A percentile compares a stretch with the other conserved stretches of the same genome.
These are phyloP conservation scores for Parathielavia appendiculata DNA, from an alignment of 495 filamentous ascomycete species.

Conservation along the genomic window DNA sequence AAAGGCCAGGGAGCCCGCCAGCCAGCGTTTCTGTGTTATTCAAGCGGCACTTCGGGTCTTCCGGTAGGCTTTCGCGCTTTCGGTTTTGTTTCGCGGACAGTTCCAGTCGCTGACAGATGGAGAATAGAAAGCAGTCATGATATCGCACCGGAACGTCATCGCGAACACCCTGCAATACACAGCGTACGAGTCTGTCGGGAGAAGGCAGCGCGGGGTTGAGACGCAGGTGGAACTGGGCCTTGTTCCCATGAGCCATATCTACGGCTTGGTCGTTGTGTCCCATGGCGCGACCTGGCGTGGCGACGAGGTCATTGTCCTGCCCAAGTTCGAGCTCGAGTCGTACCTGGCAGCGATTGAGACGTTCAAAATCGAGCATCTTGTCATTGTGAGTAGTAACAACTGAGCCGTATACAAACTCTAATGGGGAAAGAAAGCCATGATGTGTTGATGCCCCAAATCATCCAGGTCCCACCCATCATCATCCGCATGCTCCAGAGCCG, in stretches of 20 bases:
- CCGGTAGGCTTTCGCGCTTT: constrained; percentile 54
- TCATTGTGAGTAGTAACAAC: constrained; percentile 46
- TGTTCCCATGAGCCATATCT: constrained; percentile 83
- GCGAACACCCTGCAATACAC: constrained; percentile 67
- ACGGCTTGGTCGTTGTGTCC: constrained; percentile 70
- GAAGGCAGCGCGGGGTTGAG: constrained; percentile 36
- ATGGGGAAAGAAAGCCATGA: too few species aligned
- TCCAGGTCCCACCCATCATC: constrained; percentile 72
- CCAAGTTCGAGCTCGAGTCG: constrained; percentile 70
- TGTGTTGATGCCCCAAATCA: constrained; percentile 37
- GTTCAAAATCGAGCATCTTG: constrained; percentile 66
- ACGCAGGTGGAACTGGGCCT: constrained; percentile 67
- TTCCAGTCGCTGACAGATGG: constrained; percentile 13
- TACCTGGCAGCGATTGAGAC: constrained; percentile 63
- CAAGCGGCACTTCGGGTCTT: constrained; percentile 80
- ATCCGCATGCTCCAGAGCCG: constrained; percentile 70
- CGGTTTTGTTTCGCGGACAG: neutral
- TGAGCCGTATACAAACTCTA: too few species aligned
- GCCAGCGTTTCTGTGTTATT: constrained; percentile 83
- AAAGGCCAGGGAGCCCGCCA: constrained; percentile 71
- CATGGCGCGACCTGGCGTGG: constrained; percentile 67
- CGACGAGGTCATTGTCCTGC: constrained; percentile 70
- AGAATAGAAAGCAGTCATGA: constrained; percentile 89
- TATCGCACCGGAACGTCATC: constrained; percentile 84
- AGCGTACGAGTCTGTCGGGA: constrained; percentile 48